Evolutionary conservation across 2,329 filamentous ascomycete genomes (phyloP), one percentile per base, ranked within the genome.

Genomic region (Hypoxylon sp.): DNA sequence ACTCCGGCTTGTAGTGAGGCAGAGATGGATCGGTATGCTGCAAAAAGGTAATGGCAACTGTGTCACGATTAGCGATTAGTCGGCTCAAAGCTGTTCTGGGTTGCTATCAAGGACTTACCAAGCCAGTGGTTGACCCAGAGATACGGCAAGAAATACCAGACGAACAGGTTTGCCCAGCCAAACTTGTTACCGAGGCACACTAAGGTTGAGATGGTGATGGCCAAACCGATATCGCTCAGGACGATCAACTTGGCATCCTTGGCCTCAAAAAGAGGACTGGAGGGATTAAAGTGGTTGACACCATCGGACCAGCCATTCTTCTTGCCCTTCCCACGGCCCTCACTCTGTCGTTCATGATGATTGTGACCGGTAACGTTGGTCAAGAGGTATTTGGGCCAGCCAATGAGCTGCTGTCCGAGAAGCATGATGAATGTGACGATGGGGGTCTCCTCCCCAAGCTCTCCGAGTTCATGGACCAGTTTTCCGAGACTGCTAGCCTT

Each of bases 101-200:
- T 29, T 13, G 14, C 46, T n/a, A 31, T 44, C 50, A 14, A 57
- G 64, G 10, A 87, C 92, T 87, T 90, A 96, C 93, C 93, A 63
- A 98, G 92, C 95, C 95, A 98, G 89, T 98, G 94, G 88, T 98
- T 97, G 63, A 98, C 94, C 95, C 95, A 98, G 68, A 98, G 86
- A 81, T 98, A 99, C 39, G 96, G 96, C 65, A 97, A 79, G 78
- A 94, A 90, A 84, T 99, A 99, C 95, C 96, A 98, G 70, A 99
- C 92, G 67, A 92, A 83, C 80, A 98, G 85, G 85, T 98, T 98
- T 79, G 85, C 80, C 86, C 90, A 95, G 78, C 96, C 96, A 75
- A 91, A 98, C 63, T 82, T 92, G 81, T 90, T 90, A 76, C 90
- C 90, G 72, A 98, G 84, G 76, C 86, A 86, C 81, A 87, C 87